phyloP scores from a whole-genome alignment of 331 rosid species.

The Phaseolus coccineus region DNA sequence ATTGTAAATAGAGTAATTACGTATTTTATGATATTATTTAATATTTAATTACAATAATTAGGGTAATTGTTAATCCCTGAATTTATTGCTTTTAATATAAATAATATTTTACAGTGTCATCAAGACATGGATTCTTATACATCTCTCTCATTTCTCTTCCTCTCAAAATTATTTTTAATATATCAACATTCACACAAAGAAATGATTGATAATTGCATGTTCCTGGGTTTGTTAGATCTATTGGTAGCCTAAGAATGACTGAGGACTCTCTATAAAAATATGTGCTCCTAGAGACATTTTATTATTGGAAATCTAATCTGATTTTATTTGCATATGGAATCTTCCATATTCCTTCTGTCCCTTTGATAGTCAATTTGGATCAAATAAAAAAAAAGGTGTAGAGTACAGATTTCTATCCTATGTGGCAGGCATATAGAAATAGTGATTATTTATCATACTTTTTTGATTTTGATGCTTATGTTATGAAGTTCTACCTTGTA shows the following conservation, averaged over 20 bases:
- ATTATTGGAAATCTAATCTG: not conserved
- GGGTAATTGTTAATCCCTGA: not conserved
- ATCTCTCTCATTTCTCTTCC: not conserved
- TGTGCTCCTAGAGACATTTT: not conserved
- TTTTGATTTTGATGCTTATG: conserved; percentile 16
- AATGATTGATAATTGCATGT: not conserved
- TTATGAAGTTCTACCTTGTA: conserved; percentile 48
- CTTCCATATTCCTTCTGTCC: conserved; percentile 1
- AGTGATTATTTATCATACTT: not conserved
- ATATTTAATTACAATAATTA: not conserved
- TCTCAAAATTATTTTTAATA: not conserved
- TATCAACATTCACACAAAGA: not conserved
- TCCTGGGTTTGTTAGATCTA: conserved; percentile 13
- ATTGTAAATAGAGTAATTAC: not conserved
- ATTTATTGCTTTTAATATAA: too few species aligned
- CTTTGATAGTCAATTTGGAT: conserved; percentile 26
- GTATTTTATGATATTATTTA: not conserved
- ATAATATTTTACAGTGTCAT: not conserved
- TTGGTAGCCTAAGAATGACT: conserved; percentile 4
- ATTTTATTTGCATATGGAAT: conserved; percentile 15
- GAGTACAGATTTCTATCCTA: conserved; percentile 14
- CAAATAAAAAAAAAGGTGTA: not conserved
- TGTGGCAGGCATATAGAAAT: conserved; percentile 30
- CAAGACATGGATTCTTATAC: not conserved
- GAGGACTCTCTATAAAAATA: conserved; percentile 16